These are phyloP conservation scores for Pichia sp. DNA, from an alignment of 1,139 yeast genomes.

Conservation along the genomic window DNA sequence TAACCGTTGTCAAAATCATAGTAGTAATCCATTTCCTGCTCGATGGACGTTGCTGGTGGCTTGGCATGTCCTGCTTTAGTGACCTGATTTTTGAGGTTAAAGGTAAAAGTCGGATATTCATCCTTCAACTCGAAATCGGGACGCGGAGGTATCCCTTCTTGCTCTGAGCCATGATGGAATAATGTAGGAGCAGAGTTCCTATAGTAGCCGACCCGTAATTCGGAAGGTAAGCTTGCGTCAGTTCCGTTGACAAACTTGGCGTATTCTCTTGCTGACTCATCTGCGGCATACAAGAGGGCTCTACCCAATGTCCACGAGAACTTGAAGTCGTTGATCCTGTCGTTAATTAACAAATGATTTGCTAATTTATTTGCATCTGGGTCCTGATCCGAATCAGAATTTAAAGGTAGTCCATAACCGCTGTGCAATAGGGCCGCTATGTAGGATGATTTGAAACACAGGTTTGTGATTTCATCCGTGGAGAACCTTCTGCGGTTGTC, in stretches of 20 bases:
- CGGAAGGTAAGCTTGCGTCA: constrained; percentile 5
- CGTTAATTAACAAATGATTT: constrained; percentile 48
- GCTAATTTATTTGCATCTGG: constrained; percentile 25
- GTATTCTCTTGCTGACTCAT: constrained; percentile 23
- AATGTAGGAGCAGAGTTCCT: constrained; percentile 46
- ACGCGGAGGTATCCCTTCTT: constrained; percentile 39
- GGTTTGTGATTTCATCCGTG: constrained; percentile 41
- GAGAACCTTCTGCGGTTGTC: constrained; percentile 31
- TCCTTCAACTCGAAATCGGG: constrained; percentile 39
- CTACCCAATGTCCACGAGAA: constrained; percentile 85
- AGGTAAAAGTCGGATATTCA: constrained; percentile 15
- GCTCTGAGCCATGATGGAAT: constrained; percentile 52
- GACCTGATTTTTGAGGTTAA: neutral
- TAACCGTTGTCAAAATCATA: constrained; percentile 2
- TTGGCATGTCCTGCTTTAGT: neutral
- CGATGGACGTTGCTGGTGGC: constrained; percentile 1
- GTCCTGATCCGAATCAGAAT: neutral
- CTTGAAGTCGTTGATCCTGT: constrained; percentile 50
- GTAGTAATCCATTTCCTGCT: constrained; percentile 1
- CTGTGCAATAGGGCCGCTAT: constrained; percentile 63
- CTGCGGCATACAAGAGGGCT: constrained; percentile 54
- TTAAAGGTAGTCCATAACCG: constrained; percentile 63
- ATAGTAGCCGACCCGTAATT: constrained; percentile 39
- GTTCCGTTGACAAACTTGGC: constrained; percentile 15
- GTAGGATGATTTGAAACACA: constrained; percentile 73